These are phyloP conservation scores for Annulohypoxylon moriforme DNA, from an alignment of 495 filamentous ascomycete species.

Conservation along the genomic window DNA sequence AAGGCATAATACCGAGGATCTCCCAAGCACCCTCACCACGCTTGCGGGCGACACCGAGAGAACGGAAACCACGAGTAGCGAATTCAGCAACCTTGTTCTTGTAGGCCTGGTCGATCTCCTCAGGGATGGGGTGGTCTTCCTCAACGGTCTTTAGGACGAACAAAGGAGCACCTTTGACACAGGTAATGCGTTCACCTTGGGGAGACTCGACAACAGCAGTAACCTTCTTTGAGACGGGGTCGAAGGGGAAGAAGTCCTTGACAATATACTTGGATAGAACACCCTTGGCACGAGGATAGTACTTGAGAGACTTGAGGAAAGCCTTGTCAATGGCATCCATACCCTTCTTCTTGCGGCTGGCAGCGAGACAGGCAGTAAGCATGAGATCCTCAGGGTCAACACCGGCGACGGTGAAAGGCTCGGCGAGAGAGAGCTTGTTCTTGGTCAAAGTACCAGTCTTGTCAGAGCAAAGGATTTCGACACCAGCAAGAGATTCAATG, in stretches of 20 bases:
- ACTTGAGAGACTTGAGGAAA: constrained; percentile 84
- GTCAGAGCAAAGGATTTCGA: constrained; percentile 97
- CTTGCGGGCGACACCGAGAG: constrained; percentile 91
- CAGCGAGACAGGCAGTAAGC: constrained; percentile 89
- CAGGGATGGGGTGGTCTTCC: constrained; percentile 79
- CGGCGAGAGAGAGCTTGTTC: constrained; percentile 88
- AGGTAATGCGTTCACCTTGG: constrained; percentile 82
- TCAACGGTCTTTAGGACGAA: constrained; percentile 85
- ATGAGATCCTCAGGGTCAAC: constrained; percentile 86
- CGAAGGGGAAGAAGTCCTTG: constrained; percentile 86
- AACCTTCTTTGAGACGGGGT: constrained; percentile 95
- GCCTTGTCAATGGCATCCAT: constrained; percentile 96
- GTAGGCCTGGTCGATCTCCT: constrained; percentile 80
- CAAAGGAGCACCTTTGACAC: constrained; percentile 91
- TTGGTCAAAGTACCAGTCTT: constrained; percentile 95
- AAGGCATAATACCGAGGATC: constrained; percentile 94
- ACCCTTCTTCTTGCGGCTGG: constrained; percentile 93
- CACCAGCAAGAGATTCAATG: constrained; percentile 93
- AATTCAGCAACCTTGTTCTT: constrained; percentile 92
- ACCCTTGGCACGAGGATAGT: constrained; percentile 81
- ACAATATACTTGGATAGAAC: constrained; percentile 81
- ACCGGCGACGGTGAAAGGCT: constrained; percentile 84
- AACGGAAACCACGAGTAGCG: constrained; percentile 90
- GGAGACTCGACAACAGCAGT: constrained; percentile 83
- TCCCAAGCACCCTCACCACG: constrained; percentile 81